These are phyloP conservation scores for Acanthamoeba healyi DNA, from an alignment of 208 protist genomes.

Conservation along the genomic window DNA sequence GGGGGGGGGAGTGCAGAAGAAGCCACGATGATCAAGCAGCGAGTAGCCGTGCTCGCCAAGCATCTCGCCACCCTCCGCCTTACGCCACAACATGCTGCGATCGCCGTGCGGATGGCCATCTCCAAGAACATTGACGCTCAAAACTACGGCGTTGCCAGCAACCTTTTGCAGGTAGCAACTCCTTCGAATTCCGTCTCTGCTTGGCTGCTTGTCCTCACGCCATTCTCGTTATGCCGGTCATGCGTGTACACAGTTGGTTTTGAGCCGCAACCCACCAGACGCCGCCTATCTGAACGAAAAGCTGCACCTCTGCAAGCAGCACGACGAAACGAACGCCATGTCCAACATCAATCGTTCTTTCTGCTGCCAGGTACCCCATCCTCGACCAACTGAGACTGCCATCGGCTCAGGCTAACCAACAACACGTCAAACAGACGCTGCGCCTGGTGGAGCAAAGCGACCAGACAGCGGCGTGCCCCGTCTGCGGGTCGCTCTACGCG, in stretches of 20 bases:
- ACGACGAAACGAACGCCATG: not conserved
- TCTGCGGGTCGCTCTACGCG: not conserved
- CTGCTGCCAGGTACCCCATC: not conserved
- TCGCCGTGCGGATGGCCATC: not conserved
- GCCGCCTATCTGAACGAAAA: not conserved
- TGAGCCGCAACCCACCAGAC: constrained; percentile 20
- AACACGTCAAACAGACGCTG: not conserved
- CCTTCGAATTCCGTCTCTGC: too few species aligned
- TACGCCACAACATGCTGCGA: not conserved
- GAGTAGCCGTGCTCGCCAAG: not conserved
- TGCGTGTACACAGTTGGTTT: constrained; percentile 4
- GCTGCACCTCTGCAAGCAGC: not conserved
- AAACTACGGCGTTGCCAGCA: constrained; percentile 42
- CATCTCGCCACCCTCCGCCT: not conserved
- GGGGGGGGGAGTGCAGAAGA: too few species aligned
- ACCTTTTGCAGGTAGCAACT: constrained; percentile 9
- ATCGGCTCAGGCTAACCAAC: too few species aligned
- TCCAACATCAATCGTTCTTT: not conserved
- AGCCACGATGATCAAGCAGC: not conserved
- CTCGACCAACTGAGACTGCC: too few species aligned
- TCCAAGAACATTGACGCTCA: constrained; percentile 1
- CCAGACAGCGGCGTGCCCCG: not conserved
- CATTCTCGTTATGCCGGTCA: too few species aligned
- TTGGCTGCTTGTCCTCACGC: not conserved
- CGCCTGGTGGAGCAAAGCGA: not conserved